Base-by-base conservation (phyloP, 1,139 yeast species). In the Candida sp. region DNA sequence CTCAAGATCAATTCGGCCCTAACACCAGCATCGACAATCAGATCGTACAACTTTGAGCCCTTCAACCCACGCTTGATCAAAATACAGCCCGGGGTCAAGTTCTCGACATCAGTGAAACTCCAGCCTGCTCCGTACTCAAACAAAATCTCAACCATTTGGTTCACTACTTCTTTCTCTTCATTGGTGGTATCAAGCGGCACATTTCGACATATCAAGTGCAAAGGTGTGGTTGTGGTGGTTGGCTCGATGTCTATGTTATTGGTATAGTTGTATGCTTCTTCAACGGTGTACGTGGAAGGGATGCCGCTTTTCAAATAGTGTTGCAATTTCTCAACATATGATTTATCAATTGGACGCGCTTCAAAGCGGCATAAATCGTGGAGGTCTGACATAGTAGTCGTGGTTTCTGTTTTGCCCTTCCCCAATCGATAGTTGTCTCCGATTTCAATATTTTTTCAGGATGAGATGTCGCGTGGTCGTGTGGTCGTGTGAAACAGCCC, bases 71-170 rank as follows among this genome's bases (percentile, higher is more conserved):
- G 74, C 52, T 80, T 80, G 49, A 78, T 75, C 55, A 83, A 73
- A 46, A 87, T 77, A 67, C 94, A 90, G 3, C 96, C 96, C 0
- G 96, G 89, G 0, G 96, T 88, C 56, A 86, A 84, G 58, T 81
- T 76, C 55, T 86, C 82, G 51, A 74, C 77, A 63, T 89, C 94
- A 5, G 83, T 73, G 54, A 86, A 75, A 61, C 86, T 86, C 98
- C 98, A 93, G 7, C 96, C 96, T 0, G 96, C 97, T 11, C 98
- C 98, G 66, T 85, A 88, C 62, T 90, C 85, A 60, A 93, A 85
- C 51, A 93, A 69, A 11, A 73, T 77, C 35, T 83, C 83, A 51
- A 90, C 84, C 84, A 92, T 77, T 23, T 72, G 66, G 34, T 68
- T 57, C 0, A 88, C 82, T 1, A 83, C 75, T 1, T 61, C 63